phyloP scores from a whole-genome alignment of 257 asterid species.

The Scutellaria galericulata region DNA sequence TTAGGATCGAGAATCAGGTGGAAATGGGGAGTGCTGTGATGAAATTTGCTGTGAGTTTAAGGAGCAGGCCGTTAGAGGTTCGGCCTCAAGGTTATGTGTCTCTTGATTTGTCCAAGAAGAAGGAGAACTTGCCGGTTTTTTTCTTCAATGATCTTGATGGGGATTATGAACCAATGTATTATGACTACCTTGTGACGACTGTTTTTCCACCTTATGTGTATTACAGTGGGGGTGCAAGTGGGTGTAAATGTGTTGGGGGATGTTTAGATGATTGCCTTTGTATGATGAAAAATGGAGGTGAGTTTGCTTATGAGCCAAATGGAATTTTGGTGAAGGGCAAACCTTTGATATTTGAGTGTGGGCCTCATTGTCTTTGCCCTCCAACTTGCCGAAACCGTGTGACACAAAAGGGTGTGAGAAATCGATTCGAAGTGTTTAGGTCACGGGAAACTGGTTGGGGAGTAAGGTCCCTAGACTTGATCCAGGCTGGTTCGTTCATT shows the following conservation, averaged over 20 bases:
- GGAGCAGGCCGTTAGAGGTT: conserved; percentile 51
- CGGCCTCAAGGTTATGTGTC: conserved; percentile 74
- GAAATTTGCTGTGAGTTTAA: conserved; percentile 61
- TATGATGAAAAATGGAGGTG: conserved; percentile 73
- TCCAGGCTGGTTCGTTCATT: conserved; percentile 88
- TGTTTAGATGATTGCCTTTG: conserved; percentile 72
- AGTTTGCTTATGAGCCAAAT: conserved; percentile 62
- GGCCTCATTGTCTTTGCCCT: conserved; percentile 78
- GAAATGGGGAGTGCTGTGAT: conserved; percentile 75
- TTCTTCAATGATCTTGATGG: conserved; percentile 72
- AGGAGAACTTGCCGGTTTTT: conserved; percentile 69
- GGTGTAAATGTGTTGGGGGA: conserved; percentile 69
- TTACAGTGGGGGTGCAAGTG: conserved; percentile 40
- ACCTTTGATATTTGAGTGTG: conserved; percentile 82
- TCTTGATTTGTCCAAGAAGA: conserved; percentile 68
- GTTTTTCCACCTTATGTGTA: conserved; percentile 59
- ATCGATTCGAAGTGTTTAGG: conserved; percentile 83
- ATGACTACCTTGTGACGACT: conserved; percentile 56
- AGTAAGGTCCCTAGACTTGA: conserved; percentile 83
- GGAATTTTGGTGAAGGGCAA: conserved; percentile 84
- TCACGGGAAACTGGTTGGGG: conserved; percentile 96
- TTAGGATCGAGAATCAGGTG: conserved; percentile 65
- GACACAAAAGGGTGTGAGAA: conserved; percentile 72
- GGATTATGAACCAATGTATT: conserved; percentile 59
- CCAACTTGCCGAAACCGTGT: conserved; percentile 78